These are phyloP conservation scores for Saccharomycopsis javanensis DNA, from an alignment of 805 yeast species.

Conservation along the genomic window DNA sequence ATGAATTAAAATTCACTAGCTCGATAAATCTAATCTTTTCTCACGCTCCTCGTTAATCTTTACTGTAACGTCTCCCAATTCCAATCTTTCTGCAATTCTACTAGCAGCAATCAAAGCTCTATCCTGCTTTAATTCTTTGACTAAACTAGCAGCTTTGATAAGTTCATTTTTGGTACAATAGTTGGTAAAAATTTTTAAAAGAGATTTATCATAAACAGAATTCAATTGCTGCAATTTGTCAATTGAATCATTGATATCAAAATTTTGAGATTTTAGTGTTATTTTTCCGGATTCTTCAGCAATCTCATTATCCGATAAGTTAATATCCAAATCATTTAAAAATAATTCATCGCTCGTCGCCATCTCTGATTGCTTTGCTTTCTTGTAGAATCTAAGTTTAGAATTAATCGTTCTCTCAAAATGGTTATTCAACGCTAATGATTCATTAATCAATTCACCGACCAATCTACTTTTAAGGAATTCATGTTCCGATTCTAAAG, in stretches of 20 bases:
- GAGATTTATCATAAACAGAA: conserved; percentile 59
- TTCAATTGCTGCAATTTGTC: conserved; percentile 47
- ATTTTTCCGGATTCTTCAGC: conserved; percentile 25
- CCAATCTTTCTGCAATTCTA: conserved; percentile 71
- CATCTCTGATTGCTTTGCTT: conserved; percentile 1
- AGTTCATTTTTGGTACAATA: conserved; percentile 61
- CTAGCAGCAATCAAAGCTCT: conserved; percentile 77
- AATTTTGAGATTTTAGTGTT: conserved; percentile 29
- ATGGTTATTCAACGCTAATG: conserved; percentile 28
- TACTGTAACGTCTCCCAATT: conserved; percentile 41
- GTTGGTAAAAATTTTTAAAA: conserved; percentile 64
- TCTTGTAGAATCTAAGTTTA: conserved; percentile 10
- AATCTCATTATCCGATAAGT: conserved; percentile 26
- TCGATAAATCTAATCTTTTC: conserved; percentile 29
- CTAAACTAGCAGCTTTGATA: conserved; percentile 61
- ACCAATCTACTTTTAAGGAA: conserved; percentile 49
- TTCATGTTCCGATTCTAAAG: conserved; percentile 47
- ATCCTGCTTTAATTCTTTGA: conserved; percentile 59
- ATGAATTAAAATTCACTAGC: background rate
- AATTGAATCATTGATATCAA: conserved; percentile 34
- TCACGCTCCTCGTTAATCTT: conserved; percentile 48
- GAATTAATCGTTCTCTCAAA: conserved; percentile 9
- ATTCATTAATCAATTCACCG: conserved; percentile 54
- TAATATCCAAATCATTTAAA: conserved; percentile 13
- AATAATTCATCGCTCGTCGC: conserved; percentile 5